These are phyloP conservation scores for Fagopyrum esculentum DNA, from an alignment of 148 eudicot species.

Conservation along the genomic window DNA sequence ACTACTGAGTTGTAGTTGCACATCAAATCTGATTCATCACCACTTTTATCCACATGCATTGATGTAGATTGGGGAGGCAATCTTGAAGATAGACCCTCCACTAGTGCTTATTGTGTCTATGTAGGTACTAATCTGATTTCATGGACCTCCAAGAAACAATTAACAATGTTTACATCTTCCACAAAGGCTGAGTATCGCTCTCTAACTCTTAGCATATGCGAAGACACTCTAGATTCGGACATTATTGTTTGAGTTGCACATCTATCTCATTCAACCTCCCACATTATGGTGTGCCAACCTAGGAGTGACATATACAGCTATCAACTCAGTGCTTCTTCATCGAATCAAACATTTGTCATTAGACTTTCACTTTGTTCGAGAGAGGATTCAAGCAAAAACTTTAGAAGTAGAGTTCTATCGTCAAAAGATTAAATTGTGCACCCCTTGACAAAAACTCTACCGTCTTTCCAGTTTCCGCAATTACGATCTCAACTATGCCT, in stretches of 20 bases:
- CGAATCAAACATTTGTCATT: background rate
- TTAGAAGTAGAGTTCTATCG: no score
- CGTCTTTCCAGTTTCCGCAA: no score
- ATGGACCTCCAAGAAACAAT: background rate
- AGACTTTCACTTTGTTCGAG: background rate
- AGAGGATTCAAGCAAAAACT: background rate
- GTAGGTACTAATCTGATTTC: background rate
- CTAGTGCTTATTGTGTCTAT: background rate
- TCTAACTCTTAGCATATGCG: background rate
- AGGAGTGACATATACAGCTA: background rate
- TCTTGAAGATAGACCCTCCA: background rate
- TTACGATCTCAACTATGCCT: no score
- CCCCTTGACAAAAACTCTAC: no score
- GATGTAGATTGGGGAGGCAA: background rate
- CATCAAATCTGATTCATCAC: background rate
- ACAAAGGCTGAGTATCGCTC: background rate
- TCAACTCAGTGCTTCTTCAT: background rate
- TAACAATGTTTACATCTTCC: background rate
- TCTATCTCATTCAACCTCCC: no score
- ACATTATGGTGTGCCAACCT: background rate
- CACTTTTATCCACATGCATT: background rate
- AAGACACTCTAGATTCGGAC: background rate
- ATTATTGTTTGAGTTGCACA: no score
- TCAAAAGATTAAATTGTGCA: no score
- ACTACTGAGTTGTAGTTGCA: background rate